These are phyloP conservation scores for Cyclanthera cordifolia DNA, from an alignment of 306 rosid species.

Conservation along the genomic window DNA sequence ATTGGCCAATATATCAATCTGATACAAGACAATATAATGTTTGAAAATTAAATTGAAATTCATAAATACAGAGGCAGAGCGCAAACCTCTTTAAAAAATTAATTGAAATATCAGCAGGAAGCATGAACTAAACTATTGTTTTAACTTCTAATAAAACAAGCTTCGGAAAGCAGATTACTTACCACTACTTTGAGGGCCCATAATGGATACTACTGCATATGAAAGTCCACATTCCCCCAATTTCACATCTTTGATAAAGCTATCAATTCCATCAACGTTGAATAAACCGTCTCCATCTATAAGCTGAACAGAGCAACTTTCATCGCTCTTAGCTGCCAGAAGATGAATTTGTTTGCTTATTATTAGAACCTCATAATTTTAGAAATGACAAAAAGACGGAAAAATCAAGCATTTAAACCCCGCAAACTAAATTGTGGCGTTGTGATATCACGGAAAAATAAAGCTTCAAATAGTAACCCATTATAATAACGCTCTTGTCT, in stretches of 20 bases:
- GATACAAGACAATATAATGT: neutral
- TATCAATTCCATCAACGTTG: conserved; percentile 61
- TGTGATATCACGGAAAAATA: neutral
- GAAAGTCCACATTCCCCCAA: conserved; percentile 90
- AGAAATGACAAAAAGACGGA: neutral
- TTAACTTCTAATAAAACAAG: neutral
- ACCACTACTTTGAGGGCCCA: conserved; percentile 99
- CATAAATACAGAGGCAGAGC: neutral
- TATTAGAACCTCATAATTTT: neutral
- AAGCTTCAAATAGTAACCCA: neutral
- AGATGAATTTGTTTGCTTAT: neutral
- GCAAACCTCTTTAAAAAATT: neutral
- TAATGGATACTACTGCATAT: conserved; percentile 82
- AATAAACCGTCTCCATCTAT: conserved; percentile 85
- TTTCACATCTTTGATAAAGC: conserved; percentile 66
- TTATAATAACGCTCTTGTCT: neutral
- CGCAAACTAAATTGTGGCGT: neutral
- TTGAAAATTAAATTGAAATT: neutral
- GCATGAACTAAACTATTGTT: neutral
- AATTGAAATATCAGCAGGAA: neutral
- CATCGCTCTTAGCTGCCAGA: conserved; percentile 34
- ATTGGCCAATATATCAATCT: neutral
- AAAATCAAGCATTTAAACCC: neutral
- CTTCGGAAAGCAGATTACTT: conserved; percentile 23
- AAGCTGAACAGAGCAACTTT: conserved; percentile 67